phyloP scores from a whole-genome alignment of 306 rosid genomes.

The Styphnolobium japonicum region DNA sequence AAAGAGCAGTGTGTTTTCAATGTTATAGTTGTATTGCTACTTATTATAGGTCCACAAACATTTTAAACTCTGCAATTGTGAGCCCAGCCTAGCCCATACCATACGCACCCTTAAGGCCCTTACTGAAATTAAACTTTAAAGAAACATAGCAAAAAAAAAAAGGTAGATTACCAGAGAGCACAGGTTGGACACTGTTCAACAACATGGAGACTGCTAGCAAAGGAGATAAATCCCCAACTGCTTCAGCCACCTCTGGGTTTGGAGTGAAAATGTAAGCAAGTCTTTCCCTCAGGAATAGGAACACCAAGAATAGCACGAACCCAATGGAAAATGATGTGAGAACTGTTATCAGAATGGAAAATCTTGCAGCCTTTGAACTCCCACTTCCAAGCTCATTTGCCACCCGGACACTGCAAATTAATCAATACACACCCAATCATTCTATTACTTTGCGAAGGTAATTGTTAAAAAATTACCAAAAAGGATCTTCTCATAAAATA shows the following conservation, averaged over 20 bases:
- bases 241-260: constrained; percentile 36
- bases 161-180: constrained; percentile 46
- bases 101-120: neutral
- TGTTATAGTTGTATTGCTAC: too few relatives aligned
- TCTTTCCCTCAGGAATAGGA: constrained; percentile 36
- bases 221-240: constrained; percentile 49
- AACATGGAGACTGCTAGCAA: constrained; percentile 50
- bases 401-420: constrained; percentile 48
- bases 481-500: neutral
- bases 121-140: too few relatives aligned
- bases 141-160: too few relatives aligned
- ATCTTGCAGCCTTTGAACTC: constrained; percentile 48
- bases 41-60: too few relatives aligned
- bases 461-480: neutral
- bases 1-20: too few relatives aligned
- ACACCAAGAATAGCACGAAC: constrained; percentile 36
- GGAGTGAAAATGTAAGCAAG: constrained; percentile 52
- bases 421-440: neutral
- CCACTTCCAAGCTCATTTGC: constrained; percentile 67
- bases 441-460: neutral
- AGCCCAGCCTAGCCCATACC: too few relatives aligned
- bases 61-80: too few relatives aligned
- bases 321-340: constrained; percentile 47
- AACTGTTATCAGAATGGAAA: constrained; percentile 38
- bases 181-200: constrained; percentile 60